Conservation (phyloP, 805 yeast species). For the Saccharomycopsis sp. region DNA sequence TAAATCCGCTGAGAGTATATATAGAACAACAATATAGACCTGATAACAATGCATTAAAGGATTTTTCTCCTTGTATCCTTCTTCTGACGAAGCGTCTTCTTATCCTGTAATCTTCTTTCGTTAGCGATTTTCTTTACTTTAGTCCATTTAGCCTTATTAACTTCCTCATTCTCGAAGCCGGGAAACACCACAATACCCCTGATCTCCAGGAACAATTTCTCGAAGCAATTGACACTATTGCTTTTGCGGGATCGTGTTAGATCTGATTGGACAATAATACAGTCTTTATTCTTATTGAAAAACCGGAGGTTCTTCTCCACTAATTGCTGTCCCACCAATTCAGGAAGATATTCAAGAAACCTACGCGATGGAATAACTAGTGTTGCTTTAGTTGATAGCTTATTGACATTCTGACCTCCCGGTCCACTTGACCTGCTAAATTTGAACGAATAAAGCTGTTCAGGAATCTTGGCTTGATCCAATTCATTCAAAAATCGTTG, state of each 20-base stretch:
- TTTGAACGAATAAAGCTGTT: constrained; percentile 35
- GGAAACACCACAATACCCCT: constrained; percentile 41
- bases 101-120: constrained; percentile 31
- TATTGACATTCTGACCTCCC: constrained; percentile 85
- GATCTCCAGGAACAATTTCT: constrained; percentile 51
- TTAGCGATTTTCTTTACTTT: constrained; percentile 30
- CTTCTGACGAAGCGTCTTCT: constrained; percentile 33
- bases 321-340: constrained; percentile 39
- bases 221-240: constrained; percentile 52
- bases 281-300: constrained; percentile 45
- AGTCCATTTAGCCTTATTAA: constrained; percentile 45
- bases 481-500: background rate
- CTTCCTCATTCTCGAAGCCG: constrained; percentile 36
- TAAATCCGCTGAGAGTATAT: background rate
- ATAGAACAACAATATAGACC: too few species aligned
- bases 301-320: constrained; percentile 39
- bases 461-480: constrained; percentile 34
- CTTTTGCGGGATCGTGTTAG: constrained; percentile 48
- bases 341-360: constrained; percentile 45
- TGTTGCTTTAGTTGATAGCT: constrained; percentile 49
- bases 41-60: too few species aligned
- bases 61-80: constrained; percentile 30
- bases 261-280: constrained; percentile 57
- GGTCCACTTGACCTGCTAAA: constrained; percentile 71
- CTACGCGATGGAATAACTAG: constrained; percentile 50